Conservation (phyloP, 1,139 yeast species). For the Taphrina wiesneri region DNA sequence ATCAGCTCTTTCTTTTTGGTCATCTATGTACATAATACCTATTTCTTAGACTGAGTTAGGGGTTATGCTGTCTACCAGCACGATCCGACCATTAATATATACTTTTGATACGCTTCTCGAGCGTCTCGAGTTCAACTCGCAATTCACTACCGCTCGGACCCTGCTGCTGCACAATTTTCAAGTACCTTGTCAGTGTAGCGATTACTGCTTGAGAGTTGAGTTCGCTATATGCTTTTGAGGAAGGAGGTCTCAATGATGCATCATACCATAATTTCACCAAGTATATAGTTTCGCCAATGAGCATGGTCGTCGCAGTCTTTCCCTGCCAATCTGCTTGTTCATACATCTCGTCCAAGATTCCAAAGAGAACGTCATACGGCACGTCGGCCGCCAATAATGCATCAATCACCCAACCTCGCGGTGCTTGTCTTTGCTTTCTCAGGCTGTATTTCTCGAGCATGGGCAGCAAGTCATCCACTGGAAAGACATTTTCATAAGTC, state of each 20-base stretch:
- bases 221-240: neutral
- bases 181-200: neutral
- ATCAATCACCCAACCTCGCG: slow-evolving; percentile 61
- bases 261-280: slow-evolving; percentile 13
- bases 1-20: neutral
- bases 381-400: slow-evolving; percentile 78
- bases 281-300: slow-evolving; percentile 28
- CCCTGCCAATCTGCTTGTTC: slow-evolving; percentile 44
- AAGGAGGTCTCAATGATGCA: slow-evolving; percentile 13
- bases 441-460: slow-evolving; percentile 50
- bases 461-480: slow-evolving; percentile 69
- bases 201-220: neutral
- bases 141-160: neutral
- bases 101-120: slow-evolving; percentile 12
- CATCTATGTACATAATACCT: neutral
- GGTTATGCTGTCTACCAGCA: too few species aligned
- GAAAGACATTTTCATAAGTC: slow-evolving; percentile 74
- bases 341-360: slow-evolving; percentile 64
- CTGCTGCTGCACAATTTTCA: neutral
- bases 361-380: slow-evolving; percentile 66
- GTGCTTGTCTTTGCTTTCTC: slow-evolving; percentile 49
- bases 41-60: too few species aligned
- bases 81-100: neutral
- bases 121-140: slow-evolving; percentile 6
- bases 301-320: slow-evolving; percentile 32